phyloP scores from a whole-genome alignment of 75 land plant genomes.

The Pinus tabuliformis region DNA sequence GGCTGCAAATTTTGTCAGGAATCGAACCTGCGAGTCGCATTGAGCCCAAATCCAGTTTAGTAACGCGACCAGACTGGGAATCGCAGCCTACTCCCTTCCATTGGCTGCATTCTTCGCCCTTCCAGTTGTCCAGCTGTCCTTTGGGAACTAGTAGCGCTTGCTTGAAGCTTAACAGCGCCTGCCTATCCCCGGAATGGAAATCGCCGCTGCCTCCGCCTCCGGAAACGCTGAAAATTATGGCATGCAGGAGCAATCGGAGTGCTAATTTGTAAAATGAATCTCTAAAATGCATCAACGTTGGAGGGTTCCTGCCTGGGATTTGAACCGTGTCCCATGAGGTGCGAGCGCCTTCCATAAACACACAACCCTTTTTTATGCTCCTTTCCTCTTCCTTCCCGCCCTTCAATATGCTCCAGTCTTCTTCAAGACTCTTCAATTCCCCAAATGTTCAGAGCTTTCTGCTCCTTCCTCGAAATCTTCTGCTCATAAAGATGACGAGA shows the following conservation, averaged over 20 bases:
- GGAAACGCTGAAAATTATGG: neutral
- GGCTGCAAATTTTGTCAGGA: slow-evolving; percentile 28
- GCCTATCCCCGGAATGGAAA: slow-evolving; percentile 32
- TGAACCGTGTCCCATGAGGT: neutral
- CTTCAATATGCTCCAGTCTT: neutral
- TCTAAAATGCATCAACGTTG: slow-evolving; percentile 2
- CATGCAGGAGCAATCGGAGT: slow-evolving; percentile 4
- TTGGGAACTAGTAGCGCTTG: slow-evolving; percentile 45
- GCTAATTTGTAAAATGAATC: neutral
- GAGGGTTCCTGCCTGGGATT: neutral
- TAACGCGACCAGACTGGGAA: slow-evolving; percentile 30
- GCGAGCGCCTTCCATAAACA: slow-evolving; percentile 12
- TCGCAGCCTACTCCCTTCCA: slow-evolving; percentile 67
- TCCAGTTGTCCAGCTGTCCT: slow-evolving; percentile 41
- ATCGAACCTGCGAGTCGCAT: slow-evolving; percentile 20
- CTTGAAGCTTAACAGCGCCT: slow-evolving; percentile 53
- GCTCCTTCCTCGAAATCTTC: neutral
- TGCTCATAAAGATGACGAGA: neutral
- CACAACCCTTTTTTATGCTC: neutral
- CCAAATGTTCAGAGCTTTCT: neutral
- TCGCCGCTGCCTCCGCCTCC: neutral
- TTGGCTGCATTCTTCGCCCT: slow-evolving; percentile 37
- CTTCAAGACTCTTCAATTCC: neutral
- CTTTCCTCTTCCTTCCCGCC: neutral
- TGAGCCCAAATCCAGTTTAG: slow-evolving; percentile 14